Base-by-base conservation (phyloP, 192 early-diverging fungal genomes). In the Phlyctochytrium planicorne region DNA sequence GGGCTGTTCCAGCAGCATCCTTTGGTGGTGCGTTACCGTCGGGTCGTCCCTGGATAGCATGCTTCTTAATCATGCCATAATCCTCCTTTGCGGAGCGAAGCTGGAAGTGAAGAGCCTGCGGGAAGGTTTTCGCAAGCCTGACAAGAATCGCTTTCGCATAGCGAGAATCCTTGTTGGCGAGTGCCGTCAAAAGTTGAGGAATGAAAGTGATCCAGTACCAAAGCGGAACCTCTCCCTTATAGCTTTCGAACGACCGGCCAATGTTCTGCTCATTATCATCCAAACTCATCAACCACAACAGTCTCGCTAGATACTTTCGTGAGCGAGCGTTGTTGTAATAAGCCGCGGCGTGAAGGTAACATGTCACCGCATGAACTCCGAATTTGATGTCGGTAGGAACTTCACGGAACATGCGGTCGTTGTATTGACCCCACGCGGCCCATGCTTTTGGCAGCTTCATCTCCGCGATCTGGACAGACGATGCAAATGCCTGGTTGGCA, bases 171-270 rank as follows among this genome's bases (percentile, higher is more conserved):
- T 88, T 90, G 71, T 88, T 85, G 6, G 85, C 76, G 23, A 99
- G 80, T 0, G 89, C 87, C 1, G 86, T 73, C 30, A 99, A 80
- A 16, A 99, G 82, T 74, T 99, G 95, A 2, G 98, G 96, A 57
- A 99, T 95, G 67, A 97, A 97, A 0, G 92, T 94, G 62, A 95
- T 94, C 98, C 98, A 99, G 80, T 96, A 95, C 96, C 94, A 97
- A 14, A 91, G 83, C 17, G 93, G 93, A 62, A 89, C 83, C 31
- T 98, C 97, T 25, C 89, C 88, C 66, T 95, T 96, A 84, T 91
- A 96, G 1, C 83, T 83, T 55, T 96, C 92, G 70, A 93, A 94
- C 2, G 90, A 89, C 23, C 87, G 83, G 53, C 88, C 82, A 34
- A 99, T 84, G 23, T 79, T 88, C 1, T 88, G 87, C 53, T 84